Evolutionary conservation across 2,329 filamentous ascomycete species (phyloP), one percentile per base, ranked within the genome.

Genomic region (Arthrobotrys musiformis): DNA sequence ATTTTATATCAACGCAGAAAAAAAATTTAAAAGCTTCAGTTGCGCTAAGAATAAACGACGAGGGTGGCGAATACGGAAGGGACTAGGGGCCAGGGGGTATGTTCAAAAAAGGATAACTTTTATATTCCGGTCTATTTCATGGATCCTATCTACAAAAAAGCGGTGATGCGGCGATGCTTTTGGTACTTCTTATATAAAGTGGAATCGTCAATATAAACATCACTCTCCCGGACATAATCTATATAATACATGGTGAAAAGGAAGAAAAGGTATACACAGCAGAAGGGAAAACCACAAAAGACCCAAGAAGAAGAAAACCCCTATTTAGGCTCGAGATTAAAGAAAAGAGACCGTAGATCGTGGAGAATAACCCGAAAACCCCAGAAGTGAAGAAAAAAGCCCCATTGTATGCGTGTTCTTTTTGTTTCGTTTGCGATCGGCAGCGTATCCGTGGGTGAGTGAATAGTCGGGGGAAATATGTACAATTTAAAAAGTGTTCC

Each of bases 141-240:
- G 46, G n/a, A 22, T 54, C 22, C 35, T 44, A 52, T 52, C 22
- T 63, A 54, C 58, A 52, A 11, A 19, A n/a, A 2, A 44, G 22
- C 8, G 13, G n/a, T 46, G 17, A 17, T 30, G 35, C 22, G 44
- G 60, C n/a, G 42, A 46, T 46, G 40, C 5, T 48, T 56, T 63
- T 8, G 13, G 19, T 33, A 35, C 60, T 52, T 74, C 61, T n/a
- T n/a, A n/a, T 74, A 44, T 74, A 61, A 68, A 74, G 63, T 67
- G 70, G 61, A 74, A 67, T 74, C 46, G 70, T 67, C 52, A 60
- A 58, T 67, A 67, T 74, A 44, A 37, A 67, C 67, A 76, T 35
- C 40, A 64, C 30, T 61, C 74, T 35, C 26, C 46, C 46, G 24
- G 62, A 46, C 60, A 60, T 44, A 46, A 52, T 63, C 63, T 62